A percentile compares a stretch with the other conserved stretches of the same genome.
phyloP scores from a whole-genome alignment of 2,329 filamentous ascomycete species.

The Ilyonectria destructans region DNA sequence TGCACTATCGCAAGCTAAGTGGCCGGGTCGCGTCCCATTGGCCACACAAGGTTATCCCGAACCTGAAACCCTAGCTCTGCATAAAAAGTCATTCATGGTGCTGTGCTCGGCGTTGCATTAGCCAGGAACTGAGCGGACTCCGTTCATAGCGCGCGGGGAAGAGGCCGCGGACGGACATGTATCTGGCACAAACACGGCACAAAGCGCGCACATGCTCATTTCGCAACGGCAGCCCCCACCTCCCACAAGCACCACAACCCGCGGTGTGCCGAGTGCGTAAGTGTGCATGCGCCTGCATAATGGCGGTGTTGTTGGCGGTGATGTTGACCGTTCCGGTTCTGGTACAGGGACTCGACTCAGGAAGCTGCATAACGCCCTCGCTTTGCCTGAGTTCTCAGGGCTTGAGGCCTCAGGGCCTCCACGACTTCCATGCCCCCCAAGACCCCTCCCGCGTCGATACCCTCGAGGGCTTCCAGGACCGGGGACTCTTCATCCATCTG shows the following conservation, averaged over 20 bases:
- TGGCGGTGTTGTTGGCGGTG: conserved; percentile 34
- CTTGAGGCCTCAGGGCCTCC: conserved; percentile 27
- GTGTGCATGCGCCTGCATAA: conserved; percentile 30
- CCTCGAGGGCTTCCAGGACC: conserved; percentile 26
- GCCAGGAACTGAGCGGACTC: conserved; percentile 47
- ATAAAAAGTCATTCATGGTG: conserved; percentile 50
- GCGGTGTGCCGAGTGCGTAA: conserved; percentile 13
- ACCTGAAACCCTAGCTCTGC: conserved; percentile 58
- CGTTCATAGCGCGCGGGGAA: conserved; percentile 40
- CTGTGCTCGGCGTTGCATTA: conserved; percentile 50
- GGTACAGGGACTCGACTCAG: conserved; percentile 28
- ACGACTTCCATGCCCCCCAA: conserved; percentile 19
- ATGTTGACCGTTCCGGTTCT: conserved; percentile 2
- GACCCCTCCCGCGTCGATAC: conserved; percentile 25
- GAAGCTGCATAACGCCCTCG: conserved; percentile 39
- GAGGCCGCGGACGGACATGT: conserved; percentile 27
- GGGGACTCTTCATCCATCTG: conserved; percentile 34
- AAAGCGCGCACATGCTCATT: conserved; percentile 47
- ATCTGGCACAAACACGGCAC: conserved; percentile 46
- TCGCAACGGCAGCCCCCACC: conserved; percentile 48
- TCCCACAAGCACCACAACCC: conserved; percentile 32
- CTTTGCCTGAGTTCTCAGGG: conserved; percentile 33
- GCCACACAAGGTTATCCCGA: conserved; percentile 34
- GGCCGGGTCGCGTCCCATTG: conserved; percentile 52
- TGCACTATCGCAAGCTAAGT: conserved; percentile 36